Evolutionary conservation across 129 eudicot species (phyloP), one percentile per base, ranked within the genome.

Genomic region (Calendula officinalis): DNA sequence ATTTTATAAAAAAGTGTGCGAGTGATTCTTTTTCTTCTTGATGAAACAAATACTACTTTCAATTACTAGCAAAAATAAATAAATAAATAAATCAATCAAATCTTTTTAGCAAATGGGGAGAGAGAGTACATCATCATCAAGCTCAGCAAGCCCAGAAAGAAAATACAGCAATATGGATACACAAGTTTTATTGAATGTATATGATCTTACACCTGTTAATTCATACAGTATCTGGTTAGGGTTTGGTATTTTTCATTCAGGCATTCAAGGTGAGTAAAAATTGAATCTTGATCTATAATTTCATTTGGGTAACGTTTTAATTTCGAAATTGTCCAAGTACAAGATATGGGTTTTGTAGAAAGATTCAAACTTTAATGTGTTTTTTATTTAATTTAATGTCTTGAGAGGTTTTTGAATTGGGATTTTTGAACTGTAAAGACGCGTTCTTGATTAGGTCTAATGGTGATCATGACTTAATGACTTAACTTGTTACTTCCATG

Each of bases 221-320:
- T 42, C 68, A 16, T 82, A 82, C 71, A 59, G 72, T 48, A 32
- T 67, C 50, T 82, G 88, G 79, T 58, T 82, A 45, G 88, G 88
- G 12, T 54, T 82, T 15, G 88, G 88, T 9, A 75, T 82, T 50
- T 82, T 82, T 60, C 87, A 82, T 75, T 82, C 87, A 57, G 87
- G 87, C 59, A 67, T 66, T 37, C 49, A 66, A 66, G 44, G 44
- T 40, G 30, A 22, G 30, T 22, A 22, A 22, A 22, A 22, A 22
- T 0, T 22, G 30, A 22, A 40, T 40, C 6, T 5, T 40, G 9
- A 40, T 40, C 44, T 40, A 5, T 40, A 40, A 40, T 5, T 40
- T 40, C 9, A 40, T 40, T 5, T 3, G 9, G 44, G 7, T 40
- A 40, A 40, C 6, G n/a, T 68, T 48, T n/a, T 5, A 11, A 38